Percentiles rank a stretch among this genome's conserved stretches.
Evolutionary conservation across 345 rosid species (phyloP).

Genomic region (Microthlaspi erraticum): DNA sequence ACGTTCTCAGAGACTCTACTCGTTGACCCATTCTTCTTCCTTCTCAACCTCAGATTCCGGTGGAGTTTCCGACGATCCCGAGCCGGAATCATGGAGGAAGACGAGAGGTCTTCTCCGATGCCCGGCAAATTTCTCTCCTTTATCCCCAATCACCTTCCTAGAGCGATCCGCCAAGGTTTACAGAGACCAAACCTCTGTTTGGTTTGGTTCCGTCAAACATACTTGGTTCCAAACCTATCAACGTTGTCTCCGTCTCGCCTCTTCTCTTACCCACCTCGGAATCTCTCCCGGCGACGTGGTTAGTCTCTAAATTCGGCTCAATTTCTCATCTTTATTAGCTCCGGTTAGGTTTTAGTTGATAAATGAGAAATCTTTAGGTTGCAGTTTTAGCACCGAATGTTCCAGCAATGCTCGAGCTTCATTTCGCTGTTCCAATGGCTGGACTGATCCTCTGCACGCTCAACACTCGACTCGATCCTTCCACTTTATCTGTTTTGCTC

Average conservation of each 20-base stretch:
- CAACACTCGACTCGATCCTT: conserved; percentile 63
- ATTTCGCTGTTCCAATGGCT: conserved; percentile 84
- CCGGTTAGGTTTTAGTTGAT: not conserved
- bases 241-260: conserved; percentile 74
- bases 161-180: conserved; percentile 76
- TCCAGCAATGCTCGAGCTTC: conserved; percentile 84
- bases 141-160: conserved; percentile 76
- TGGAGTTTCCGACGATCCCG: conserved; percentile 20
- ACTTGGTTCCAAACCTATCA: conserved; percentile 72
- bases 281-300: conserved; percentile 75
- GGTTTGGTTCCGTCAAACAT: conserved; percentile 54
- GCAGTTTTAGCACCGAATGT: conserved; percentile 70
- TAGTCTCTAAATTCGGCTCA: conserved; percentile 24
- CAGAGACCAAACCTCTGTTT: conserved; percentile 59
- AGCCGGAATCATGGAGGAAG: conserved; percentile 56
- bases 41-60: conserved; percentile 3
- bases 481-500: conserved; percentile 58
- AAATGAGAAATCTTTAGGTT: conserved; percentile 50
- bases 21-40: not conserved
- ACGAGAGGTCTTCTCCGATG: conserved; percentile 67
- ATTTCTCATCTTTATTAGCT: not conserved
- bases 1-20: conserved; percentile 10
- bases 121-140: conserved; percentile 60
- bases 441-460: conserved; percentile 78
- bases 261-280: conserved; percentile 66